Base-by-base conservation (phyloP, 225 moss, liverwort and hornwort species). In the Rhytidiadelphus loreus region DNA sequence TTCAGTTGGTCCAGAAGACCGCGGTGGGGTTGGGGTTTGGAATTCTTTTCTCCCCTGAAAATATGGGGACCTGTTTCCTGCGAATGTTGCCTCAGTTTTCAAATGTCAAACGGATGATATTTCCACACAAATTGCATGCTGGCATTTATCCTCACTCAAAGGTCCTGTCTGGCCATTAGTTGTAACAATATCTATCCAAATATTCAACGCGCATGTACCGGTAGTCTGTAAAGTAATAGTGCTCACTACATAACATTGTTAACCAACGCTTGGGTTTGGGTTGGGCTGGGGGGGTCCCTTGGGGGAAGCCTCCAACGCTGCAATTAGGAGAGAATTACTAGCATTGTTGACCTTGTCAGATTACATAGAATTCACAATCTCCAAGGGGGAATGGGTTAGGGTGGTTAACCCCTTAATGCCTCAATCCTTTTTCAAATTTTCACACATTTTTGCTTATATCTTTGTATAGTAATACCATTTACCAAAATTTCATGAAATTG, bases 281-380 rank as follows among this genome's bases (percentile, higher is more conserved):
- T n/a, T n/a, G n/a, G n/a, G n/a, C n/a, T n/a, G n/a, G n/a, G 37
- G 61, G 21, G 20, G 11, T 6, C 3, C 6, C 0, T 37, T 64
- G n/a, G n/a, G 0, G 7, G 4, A n/a, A n/a, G 22, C 7, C 23
- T 2, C 12, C 68, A 22, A 13, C 2, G n/a, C n/a, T n/a, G n/a
- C n/a, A n/a, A n/a, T n/a, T 13, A 39, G 23, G 26, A 0, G 3
- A 43, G 12, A 44, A 72, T 8, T 46, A 29, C 11, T 7, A 18
- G 28, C 17, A 72, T 1, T 28, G 0, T 69, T 39, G 39, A 68
- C 8, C 5, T 66, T 68, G n/a, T n/a, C n/a, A n/a, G n/a, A n/a
- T n/a, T n/a, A n/a, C n/a, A n/a, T n/a, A n/a, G n/a, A n/a, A n/a
- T n/a, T n/a, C n/a, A n/a, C n/a, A n/a, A n/a, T n/a, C n/a, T n/a